Conservation (phyloP, 2,329 filamentous ascomycete species). For the Fusarium hostae region DNA sequence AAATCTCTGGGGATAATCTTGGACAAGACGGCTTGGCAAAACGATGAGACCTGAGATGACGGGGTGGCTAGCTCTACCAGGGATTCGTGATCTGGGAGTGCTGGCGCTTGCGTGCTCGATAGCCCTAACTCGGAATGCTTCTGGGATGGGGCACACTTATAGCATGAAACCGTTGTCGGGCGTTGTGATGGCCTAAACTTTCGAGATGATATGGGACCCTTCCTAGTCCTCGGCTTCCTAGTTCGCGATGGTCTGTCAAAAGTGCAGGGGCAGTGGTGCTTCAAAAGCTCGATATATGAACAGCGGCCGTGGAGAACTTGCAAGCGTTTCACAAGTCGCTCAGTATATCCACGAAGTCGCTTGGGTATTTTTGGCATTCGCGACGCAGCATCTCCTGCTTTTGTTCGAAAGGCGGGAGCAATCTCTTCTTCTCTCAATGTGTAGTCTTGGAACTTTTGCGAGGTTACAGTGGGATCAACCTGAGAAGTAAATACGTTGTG, state of each 20-base stretch:
- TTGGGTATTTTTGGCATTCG: constrained; percentile 63
- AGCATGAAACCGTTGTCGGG: neutral
- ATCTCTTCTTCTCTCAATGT: constrained; percentile 89
- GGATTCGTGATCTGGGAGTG: constrained; percentile 45
- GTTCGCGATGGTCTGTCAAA: constrained; percentile 40
- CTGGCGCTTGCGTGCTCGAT: constrained; percentile 6
- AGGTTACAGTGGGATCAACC: constrained; percentile 72
- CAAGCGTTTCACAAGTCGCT: constrained; percentile 72
- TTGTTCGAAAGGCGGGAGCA: constrained; percentile 39
- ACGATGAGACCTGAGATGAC: constrained; percentile 78
- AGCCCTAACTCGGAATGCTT: constrained; percentile 13
- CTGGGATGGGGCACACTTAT: constrained; percentile 21
- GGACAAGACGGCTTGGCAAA: constrained; percentile 80
- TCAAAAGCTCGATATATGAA: constrained; percentile 80
- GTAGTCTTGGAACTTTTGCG: constrained; percentile 84
- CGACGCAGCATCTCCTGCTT: constrained; percentile 13
- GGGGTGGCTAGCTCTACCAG: constrained; percentile 77
- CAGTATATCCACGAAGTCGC: constrained; percentile 71
- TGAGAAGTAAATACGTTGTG: constrained; percentile 90
- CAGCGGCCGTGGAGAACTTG: constrained; percentile 79
- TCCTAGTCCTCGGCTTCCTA: constrained; percentile 11
- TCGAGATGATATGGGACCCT: neutral
- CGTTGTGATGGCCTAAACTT: constrained; percentile 10
- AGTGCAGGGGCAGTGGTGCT: constrained; percentile 78
- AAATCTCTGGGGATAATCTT: constrained; percentile 79